These are phyloP conservation scores for Tremella yokohamensis DNA, from an alignment of 768 basidiomycete species.

Conservation along the genomic window DNA sequence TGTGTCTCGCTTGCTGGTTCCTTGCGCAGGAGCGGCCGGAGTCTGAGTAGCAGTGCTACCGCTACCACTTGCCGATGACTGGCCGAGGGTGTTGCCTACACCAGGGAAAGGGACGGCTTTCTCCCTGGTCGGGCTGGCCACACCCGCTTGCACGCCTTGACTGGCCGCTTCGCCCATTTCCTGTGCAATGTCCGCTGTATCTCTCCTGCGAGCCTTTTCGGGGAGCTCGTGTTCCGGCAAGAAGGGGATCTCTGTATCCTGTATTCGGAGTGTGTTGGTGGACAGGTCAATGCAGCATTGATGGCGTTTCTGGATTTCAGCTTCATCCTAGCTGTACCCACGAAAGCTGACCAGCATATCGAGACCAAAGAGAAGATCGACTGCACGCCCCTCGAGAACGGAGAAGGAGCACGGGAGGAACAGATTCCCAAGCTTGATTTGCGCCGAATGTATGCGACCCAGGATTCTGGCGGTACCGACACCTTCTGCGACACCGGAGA, in stretches of 20 bases:
- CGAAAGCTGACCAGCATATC: slow-evolving; percentile 72
- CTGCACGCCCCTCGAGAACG: slow-evolving; percentile 90
- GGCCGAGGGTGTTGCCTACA: slow-evolving; percentile 63
- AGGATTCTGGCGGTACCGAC: slow-evolving; percentile 93
- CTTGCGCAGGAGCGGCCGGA: slow-evolving; percentile 4
- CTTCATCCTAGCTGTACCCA: neutral
- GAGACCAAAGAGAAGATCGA: slow-evolving; percentile 94
- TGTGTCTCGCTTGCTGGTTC: slow-evolving; percentile 56
- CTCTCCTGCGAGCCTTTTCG: slow-evolving; percentile 59
- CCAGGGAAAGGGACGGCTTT: slow-evolving; percentile 60
- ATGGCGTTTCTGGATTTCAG: slow-evolving; percentile 65
- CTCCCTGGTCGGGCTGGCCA: slow-evolving; percentile 26
- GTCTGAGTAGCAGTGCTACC: slow-evolving; percentile 12
- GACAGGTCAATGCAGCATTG: slow-evolving; percentile 93
- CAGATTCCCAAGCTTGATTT: slow-evolving; percentile 79
- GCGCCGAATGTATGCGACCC: slow-evolving; percentile 88
- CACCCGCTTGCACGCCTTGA: slow-evolving; percentile 23
- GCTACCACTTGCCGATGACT: slow-evolving; percentile 4
- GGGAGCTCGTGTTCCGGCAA: slow-evolving; percentile 92
- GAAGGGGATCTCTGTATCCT: slow-evolving; percentile 82
- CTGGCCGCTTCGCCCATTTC: slow-evolving; percentile 39
- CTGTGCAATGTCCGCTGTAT: slow-evolving; percentile 47
- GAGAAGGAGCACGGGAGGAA: slow-evolving; percentile 86
- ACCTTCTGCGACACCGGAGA: slow-evolving; percentile 82
- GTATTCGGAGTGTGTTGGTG: slow-evolving; percentile 85